Evolutionary conservation across 2,329 filamentous ascomycete species (phyloP).

Genomic region (Emmonsiellopsis sp.): DNA sequence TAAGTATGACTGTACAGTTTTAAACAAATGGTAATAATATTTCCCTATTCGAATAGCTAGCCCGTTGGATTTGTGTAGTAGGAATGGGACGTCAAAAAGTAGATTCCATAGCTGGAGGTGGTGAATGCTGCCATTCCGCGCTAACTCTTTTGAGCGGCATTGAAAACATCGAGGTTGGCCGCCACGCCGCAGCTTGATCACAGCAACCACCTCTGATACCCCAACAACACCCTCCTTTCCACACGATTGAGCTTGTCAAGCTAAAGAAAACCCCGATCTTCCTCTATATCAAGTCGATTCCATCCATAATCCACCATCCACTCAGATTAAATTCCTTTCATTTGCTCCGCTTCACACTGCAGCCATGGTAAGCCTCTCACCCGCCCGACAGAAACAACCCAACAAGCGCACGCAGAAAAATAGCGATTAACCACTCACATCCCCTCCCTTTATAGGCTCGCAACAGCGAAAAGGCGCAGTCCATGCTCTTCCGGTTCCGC

Average conservation of each 20-base stretch:
- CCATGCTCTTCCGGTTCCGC: constrained; percentile 99
- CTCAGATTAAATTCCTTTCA: too few relatives aligned
- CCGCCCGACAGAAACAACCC: background rate
- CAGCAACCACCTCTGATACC: background rate
- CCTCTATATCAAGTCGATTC: too few relatives aligned
- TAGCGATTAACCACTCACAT: background rate
- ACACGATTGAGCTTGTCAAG: too few relatives aligned
- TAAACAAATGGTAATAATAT: too few relatives aligned
- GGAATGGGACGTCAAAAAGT: background rate
- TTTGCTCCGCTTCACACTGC: background rate
- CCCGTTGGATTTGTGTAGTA: too few relatives aligned
- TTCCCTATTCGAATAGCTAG: too few relatives aligned
- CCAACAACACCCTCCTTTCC: background rate
- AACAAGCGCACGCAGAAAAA: background rate
- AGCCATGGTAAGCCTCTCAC: constrained; percentile 5
- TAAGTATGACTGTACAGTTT: too few relatives aligned
- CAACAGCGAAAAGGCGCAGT: constrained; percentile 97
- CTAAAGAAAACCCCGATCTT: too few relatives aligned
- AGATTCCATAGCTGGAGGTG: too few relatives aligned
- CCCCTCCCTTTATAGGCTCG: constrained; percentile 58
- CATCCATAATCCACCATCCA: too few relatives aligned
- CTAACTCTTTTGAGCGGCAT: background rate
- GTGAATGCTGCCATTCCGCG: background rate
- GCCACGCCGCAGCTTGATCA: background rate
- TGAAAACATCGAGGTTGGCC: background rate